phyloP scores from a whole-genome alignment of 2,329 filamentous ascomycete genomes.

The Remersonia thermophila region DNA sequence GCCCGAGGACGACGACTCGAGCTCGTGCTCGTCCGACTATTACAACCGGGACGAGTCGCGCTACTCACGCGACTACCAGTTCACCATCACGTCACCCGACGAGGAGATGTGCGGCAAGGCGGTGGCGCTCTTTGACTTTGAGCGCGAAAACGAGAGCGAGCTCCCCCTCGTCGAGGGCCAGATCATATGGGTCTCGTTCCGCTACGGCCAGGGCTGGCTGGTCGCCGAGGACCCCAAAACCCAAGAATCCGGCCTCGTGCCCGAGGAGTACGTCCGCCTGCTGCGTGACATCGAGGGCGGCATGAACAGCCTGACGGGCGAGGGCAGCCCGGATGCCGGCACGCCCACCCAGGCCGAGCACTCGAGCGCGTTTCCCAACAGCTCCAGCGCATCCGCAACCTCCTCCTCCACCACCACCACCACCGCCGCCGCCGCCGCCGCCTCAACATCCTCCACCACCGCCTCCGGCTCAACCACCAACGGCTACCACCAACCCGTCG shows the following conservation, averaged over 20 bases:
- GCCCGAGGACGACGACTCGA: constrained; percentile 42
- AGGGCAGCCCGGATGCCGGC: constrained; percentile 41
- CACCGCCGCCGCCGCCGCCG: too few species aligned
- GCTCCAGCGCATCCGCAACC: constrained; percentile 27
- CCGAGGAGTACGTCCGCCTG: constrained; percentile 89
- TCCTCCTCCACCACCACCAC: constrained; percentile 13
- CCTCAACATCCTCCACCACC: too few species aligned
- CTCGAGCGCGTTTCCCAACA: constrained; percentile 19
- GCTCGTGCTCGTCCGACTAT: constrained; percentile 46
- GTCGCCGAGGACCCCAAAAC: constrained; percentile 94
- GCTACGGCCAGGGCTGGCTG: constrained; percentile 93
- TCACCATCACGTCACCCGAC: constrained; percentile 87
- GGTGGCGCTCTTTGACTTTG: constrained; percentile 90
- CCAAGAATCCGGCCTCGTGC: constrained; percentile 85
- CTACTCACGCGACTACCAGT: constrained; percentile 85
- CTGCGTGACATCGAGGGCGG: constrained; percentile 89
- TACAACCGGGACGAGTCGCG: constrained; percentile 58
- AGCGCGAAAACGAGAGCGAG: constrained; percentile 92
- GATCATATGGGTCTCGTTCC: constrained; percentile 90
- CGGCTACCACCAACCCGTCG: constrained; percentile 55
- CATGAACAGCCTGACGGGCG: constrained; percentile 49
- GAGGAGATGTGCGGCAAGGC: constrained; percentile 97
- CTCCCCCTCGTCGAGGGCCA: constrained; percentile 85
- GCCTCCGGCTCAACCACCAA: constrained; percentile 31
- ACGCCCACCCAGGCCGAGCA: constrained; percentile 49